Conservation (phyloP, 2,329 filamentous ascomycete genomes). For the Biscogniauxia sp. region DNA sequence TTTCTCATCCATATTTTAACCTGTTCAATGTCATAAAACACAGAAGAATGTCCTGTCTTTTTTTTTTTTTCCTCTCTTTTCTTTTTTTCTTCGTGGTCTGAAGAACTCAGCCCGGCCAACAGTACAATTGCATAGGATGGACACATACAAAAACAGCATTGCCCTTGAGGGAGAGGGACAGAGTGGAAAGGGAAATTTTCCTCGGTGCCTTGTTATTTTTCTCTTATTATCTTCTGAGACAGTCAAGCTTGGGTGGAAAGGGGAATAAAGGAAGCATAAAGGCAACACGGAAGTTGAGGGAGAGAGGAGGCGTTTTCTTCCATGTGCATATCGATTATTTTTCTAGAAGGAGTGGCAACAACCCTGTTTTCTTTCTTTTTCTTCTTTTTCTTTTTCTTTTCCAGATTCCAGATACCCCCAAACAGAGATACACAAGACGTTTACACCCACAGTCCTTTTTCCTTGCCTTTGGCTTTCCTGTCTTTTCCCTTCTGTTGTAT, state of each 20-base stretch:
- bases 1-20: constrained; percentile 8
- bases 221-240: not conserved
- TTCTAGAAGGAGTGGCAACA: constrained; percentile 16
- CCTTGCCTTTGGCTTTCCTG: not conserved
- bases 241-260: not conserved
- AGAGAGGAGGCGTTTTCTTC: constrained; percentile 1
- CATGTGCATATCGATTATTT: not conserved
- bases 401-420: constrained; percentile 12
- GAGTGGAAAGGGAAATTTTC: not conserved
- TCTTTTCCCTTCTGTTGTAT: not conserved
- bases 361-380: not conserved
- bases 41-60: not conserved
- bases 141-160: constrained; percentile 22
- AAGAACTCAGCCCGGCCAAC: not conserved
- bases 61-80: not conserved
- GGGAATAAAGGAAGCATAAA: not conserved
- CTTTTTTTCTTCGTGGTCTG: not conserved
- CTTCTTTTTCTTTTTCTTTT: not conserved
- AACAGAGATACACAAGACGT: constrained; percentile 4
- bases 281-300: not conserved
- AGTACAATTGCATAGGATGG: constrained; percentile 27
- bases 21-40: constrained; percentile 4
- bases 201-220: constrained; percentile 5
- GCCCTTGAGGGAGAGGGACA: constrained; percentile 5
- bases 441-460: not conserved